A percentile compares a stretch with the other conserved stretches of the same genome.
These are phyloP conservation scores for Rhodotorula mucilaginosa DNA, from an alignment of 1,284 basidiomycete species.

Conservation along the genomic window DNA sequence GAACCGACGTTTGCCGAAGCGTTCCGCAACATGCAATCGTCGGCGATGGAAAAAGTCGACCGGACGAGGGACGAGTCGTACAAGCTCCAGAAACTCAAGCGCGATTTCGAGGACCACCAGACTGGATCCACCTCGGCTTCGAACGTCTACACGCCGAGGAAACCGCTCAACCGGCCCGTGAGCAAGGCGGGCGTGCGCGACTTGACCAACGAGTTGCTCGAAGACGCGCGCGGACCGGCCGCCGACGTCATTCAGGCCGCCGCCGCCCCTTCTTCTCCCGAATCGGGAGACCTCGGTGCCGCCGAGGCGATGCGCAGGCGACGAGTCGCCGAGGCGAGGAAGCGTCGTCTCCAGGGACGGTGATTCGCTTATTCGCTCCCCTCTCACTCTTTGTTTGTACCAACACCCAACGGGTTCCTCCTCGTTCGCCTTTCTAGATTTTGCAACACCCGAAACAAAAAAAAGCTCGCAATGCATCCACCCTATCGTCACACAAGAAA, in stretches of 20 bases:
- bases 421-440: too few species aligned
- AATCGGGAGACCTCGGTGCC: not conserved
- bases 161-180: not conserved
- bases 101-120: slow-evolving; percentile 5
- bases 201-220: not conserved
- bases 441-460: too few species aligned
- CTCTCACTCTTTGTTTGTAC: not conserved
- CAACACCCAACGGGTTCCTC: not conserved
- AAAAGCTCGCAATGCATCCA: too few species aligned
- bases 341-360: slow-evolving; percentile 15
- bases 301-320: slow-evolving; percentile 16
- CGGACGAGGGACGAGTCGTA: slow-evolving; percentile 22
- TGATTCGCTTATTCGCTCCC: not conserved
- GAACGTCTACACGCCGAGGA: slow-evolving; percentile 13
- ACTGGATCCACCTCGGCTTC: not conserved
- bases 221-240: not conserved
- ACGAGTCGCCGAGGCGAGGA: slow-evolving; percentile 21
- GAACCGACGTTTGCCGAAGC: slow-evolving; percentile 40
- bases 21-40: slow-evolving; percentile 37
- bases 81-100: slow-evolving; percentile 8
- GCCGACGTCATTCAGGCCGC: slow-evolving; percentile 13
- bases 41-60: slow-evolving; percentile 26
- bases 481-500: too few species aligned
- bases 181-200: not conserved
- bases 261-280: not conserved